phyloP scores from a whole-genome alignment of 73 alveolate genomes.

The Blepharisma japonicum region DNA sequence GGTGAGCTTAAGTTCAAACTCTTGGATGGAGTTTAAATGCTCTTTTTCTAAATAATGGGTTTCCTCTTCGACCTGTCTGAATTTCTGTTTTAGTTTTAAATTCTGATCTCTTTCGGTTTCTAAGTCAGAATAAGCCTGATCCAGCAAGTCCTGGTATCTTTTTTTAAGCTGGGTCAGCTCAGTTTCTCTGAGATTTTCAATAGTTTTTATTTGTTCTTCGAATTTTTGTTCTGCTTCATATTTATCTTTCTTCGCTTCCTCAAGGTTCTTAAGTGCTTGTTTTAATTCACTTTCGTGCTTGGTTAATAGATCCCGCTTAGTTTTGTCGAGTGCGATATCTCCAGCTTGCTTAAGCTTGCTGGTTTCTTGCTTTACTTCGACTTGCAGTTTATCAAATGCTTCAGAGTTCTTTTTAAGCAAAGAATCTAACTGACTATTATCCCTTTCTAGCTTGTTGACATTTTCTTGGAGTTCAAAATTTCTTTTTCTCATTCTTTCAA shows the following conservation, averaged over 20 bases:
- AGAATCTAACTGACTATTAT: neutral
- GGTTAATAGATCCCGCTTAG: neutral
- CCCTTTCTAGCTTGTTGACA: neutral
- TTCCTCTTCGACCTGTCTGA: conserved; percentile 13
- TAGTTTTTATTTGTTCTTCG: neutral
- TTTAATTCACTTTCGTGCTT: conserved; percentile 14
- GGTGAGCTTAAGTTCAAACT: neutral
- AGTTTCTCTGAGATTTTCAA: neutral
- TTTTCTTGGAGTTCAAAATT: neutral
- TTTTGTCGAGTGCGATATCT: neutral
- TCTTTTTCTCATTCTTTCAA: conserved; percentile 2
- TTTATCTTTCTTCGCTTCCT: too few species aligned
- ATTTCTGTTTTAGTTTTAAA: neutral
- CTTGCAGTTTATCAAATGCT: conserved; percentile 15
- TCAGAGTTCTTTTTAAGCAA: conserved; percentile 10
- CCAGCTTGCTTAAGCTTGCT: neutral
- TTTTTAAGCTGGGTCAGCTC: conserved; percentile 2
- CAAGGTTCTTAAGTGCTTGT: neutral
- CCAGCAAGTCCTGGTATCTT: conserved; percentile 15
- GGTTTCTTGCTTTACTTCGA: neutral
- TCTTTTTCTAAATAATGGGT: neutral
- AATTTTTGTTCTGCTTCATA: neutral
- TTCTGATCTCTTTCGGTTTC: conserved; percentile 3
- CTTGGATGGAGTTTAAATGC: neutral
- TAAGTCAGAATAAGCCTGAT: neutral